Evolutionary conservation across 2,329 filamentous ascomycete species (phyloP), one percentile per base, ranked within the genome.

Genomic region (Fusarium sp.): DNA sequence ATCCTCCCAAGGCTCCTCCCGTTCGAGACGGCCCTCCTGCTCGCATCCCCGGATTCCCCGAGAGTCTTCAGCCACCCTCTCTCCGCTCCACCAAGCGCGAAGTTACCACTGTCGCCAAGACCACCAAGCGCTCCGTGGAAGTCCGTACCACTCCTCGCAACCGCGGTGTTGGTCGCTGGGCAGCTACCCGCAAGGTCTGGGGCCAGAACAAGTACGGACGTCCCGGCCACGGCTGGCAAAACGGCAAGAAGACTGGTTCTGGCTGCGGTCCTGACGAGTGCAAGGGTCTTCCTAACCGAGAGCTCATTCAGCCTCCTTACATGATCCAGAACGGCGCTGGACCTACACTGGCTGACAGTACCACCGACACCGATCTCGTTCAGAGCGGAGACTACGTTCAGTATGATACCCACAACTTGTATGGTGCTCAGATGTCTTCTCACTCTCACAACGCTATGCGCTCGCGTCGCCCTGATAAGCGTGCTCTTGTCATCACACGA

Each of bases 361-460:
- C 75, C 4, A 63, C 71, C 6, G 73, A 77, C n/a, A 77, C 75
- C 13, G 75, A 77, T 32, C 69, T 77, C 9, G 67, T 77, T 1
- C 75, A 77, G 52, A 64, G 59, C 5, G 65, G 74, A 8, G 74
- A 60, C 0, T 77, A 76, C 8, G 50, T 68, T 10, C 74, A 77
- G 54, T 76, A 76, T 15, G 93, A 95, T 74, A 93, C 90, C 0
- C 93, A 95, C 80, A 95, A 95, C 75, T 81, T 95, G 3, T 94
- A 93, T 79, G 93, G 93, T 2, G 88, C 89, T 12, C 91, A 94
- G 90, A 95, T 95, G 93, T 92, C 91, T 3, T 85, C 23, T 84
- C 88, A 9, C 13, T 93, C 91, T 1, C 87, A 89, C 59, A 81
- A 86, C 18, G 90, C 93, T 3, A 93, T 95, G 92, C 80, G 90